A percentile compares a stretch with the other conserved stretches of the same genome.
Conservation (phyloP, 2,329 filamentous ascomycete species). For the Tolypocladium amazonense region DNA sequence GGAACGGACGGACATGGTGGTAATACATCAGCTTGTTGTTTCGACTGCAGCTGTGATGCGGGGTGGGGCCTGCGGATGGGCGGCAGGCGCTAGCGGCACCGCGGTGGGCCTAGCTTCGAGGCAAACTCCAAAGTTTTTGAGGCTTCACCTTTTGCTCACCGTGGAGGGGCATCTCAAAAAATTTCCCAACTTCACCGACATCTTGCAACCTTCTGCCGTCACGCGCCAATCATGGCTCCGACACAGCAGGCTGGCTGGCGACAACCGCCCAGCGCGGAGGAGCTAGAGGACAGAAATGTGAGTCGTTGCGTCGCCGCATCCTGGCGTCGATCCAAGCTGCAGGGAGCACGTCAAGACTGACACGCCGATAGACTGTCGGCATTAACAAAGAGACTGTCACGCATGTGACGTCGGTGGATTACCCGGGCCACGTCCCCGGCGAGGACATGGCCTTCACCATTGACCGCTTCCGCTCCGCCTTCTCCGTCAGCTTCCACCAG, state of each 20-base stretch:
- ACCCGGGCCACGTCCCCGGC: constrained; percentile 80
- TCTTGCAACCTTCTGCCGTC: background rate
- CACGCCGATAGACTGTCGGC: constrained; percentile 56
- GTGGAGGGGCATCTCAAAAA: constrained; percentile 3
- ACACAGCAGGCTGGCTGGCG: constrained; percentile 22
- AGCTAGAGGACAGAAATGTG: constrained; percentile 53
- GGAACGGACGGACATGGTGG: too few relatives aligned
- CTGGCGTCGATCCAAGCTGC: background rate
- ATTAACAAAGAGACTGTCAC: constrained; percentile 86
- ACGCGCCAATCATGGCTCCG: constrained; percentile 18
- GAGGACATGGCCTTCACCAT: constrained; percentile 78
- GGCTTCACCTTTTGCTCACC: constrained; percentile 1
- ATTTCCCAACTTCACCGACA: background rate
- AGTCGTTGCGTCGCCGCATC: constrained; percentile 6
- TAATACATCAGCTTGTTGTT: too few relatives aligned
- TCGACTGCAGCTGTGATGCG: background rate
- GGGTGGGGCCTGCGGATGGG: background rate
- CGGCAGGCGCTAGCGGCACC: background rate
- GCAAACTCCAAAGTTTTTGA: background rate
- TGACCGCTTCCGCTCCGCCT: constrained; percentile 57
- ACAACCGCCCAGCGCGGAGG: constrained; percentile 36
- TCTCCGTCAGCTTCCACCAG: constrained; percentile 73
- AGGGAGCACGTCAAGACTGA: constrained; percentile 2
- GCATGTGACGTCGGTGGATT: constrained; percentile 81
- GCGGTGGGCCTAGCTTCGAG: background rate